A percentile compares a stretch with the other conserved stretches of the same genome.
phyloP scores from a whole-genome alignment of 139 green algal genomes.

The Edaphochlamys debaryana region DNA sequence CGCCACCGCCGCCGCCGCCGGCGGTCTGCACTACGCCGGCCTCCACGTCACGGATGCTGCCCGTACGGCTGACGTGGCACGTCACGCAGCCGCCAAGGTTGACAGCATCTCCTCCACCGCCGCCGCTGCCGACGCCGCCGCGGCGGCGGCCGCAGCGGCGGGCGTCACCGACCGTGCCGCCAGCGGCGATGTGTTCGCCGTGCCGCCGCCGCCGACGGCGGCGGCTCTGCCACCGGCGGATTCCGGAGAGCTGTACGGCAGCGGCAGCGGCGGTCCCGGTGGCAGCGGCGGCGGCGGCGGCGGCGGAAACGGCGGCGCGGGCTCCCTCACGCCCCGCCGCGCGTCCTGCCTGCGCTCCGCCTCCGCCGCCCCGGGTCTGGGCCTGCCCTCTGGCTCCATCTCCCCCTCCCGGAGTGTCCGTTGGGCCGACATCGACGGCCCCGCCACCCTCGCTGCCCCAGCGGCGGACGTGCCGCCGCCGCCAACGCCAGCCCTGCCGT shows the following conservation, averaged over 20 bases:
- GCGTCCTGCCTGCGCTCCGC: too few relatives aligned
- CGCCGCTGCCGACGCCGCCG: background rate
- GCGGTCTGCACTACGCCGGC: slow-evolving; percentile 29
- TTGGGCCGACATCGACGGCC: slow-evolving; percentile 1
- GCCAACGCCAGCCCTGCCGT: background rate
- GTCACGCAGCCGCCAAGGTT: slow-evolving; percentile 13
- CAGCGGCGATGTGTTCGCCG: too few relatives aligned
- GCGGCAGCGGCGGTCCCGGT: background rate
- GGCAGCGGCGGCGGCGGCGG: background rate
- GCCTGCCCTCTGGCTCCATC: too few relatives aligned
- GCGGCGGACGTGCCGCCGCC: background rate
- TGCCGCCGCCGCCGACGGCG: too few relatives aligned
- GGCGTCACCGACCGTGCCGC: too few relatives aligned
- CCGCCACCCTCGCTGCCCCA: too few relatives aligned
- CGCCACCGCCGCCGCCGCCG: slow-evolving; percentile 25
- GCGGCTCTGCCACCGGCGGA: background rate
- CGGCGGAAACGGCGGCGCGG: background rate
- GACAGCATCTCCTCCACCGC: background rate
- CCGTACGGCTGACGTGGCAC: slow-evolving; percentile 11
- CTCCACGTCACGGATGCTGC: slow-evolving; percentile 6
- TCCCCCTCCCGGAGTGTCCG: background rate
- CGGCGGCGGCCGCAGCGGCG: background rate
- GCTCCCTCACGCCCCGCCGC: background rate
- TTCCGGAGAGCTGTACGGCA: background rate
- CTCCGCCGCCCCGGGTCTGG: too few relatives aligned